These are phyloP conservation scores for Pythium insidiosum DNA, from an alignment of 352 stramenopile genomes.

Conservation along the genomic window DNA sequence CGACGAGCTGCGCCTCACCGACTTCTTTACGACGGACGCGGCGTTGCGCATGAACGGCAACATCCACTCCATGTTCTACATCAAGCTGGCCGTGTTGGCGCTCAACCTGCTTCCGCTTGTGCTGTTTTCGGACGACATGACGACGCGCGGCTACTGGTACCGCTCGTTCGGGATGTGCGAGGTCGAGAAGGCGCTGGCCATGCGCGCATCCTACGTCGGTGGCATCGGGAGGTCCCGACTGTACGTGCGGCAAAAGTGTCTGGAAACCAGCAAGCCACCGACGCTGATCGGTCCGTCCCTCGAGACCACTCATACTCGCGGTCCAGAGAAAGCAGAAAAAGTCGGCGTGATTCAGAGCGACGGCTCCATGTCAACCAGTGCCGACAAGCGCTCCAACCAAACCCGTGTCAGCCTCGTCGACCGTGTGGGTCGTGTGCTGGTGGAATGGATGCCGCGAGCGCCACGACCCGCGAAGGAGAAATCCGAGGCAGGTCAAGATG, in stretches of 20 bases:
- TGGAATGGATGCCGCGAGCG: not conserved
- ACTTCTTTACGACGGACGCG: constrained; percentile 14
- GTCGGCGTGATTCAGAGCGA: not conserved
- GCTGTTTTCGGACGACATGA: constrained; percentile 1
- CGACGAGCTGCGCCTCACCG: constrained; percentile 1
- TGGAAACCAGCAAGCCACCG: too few species aligned
- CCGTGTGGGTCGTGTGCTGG: not conserved
- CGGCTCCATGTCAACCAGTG: not conserved
- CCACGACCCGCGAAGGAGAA: too few species aligned
- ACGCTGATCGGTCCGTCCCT: not conserved
- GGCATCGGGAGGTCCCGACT: constrained; percentile 6
- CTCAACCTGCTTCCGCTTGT: constrained; percentile 6
- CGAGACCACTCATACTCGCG: too few species aligned
- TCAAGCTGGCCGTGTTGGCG: constrained; percentile 16
- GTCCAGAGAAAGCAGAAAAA: not conserved
- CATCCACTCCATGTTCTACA: constrained; percentile 7
- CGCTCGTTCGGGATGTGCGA: not conserved
- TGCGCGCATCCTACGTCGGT: constrained; percentile 9
- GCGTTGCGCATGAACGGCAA: constrained; percentile 15
- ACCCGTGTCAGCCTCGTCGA: not conserved
- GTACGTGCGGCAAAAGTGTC: not conserved
- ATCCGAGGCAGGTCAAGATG: too few species aligned
- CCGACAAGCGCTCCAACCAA: too few species aligned
- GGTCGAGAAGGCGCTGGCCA: constrained; percentile 1
- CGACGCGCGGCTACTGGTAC: not conserved